These are phyloP conservation scores for Phytophthora pseudosyringae DNA, from an alignment of 352 stramenopile genomes.

Conservation along the genomic window DNA sequence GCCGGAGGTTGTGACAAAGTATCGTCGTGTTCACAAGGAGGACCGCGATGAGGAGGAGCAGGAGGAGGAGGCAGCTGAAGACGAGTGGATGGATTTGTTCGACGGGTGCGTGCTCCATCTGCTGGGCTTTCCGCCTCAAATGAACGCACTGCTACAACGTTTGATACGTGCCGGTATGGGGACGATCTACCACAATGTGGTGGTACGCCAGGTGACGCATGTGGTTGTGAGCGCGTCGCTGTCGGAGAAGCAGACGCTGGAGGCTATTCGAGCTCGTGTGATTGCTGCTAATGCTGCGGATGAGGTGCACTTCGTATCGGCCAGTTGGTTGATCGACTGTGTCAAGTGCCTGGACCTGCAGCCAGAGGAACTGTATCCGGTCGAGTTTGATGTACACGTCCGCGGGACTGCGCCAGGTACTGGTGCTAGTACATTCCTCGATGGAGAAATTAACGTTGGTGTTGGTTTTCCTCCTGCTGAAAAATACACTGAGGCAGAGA, in stretches of 20 bases:
- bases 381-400: conserved; percentile 54
- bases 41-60: not conserved
- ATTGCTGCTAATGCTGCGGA: conserved; percentile 33
- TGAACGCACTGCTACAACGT: conserved; percentile 47
- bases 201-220: conserved; percentile 66
- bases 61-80: conserved; percentile 10
- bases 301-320: conserved; percentile 59
- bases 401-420: not conserved
- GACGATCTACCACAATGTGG: conserved; percentile 69
- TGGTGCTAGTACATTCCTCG: not conserved
- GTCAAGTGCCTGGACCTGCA: conserved; percentile 57
- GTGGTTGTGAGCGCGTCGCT: conserved; percentile 69
- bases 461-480: not conserved
- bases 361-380: conserved; percentile 69
- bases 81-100: conserved; percentile 62
- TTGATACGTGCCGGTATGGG: conserved; percentile 75
- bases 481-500: conserved; percentile 1
- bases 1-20: conserved; percentile 40
- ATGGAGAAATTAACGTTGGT: not conserved
- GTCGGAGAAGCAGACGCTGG: conserved; percentile 39
- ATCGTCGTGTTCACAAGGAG: conserved; percentile 7
- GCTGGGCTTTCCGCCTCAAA: conserved; percentile 54
- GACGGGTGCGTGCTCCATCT: conserved; percentile 72
- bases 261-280: conserved; percentile 41
- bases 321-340: conserved; percentile 71